Evolutionary conservation across 352 stramenopile species (phyloP), one percentile per base, ranked within the genome.

Genomic region (Globisporangium middletonii): DNA sequence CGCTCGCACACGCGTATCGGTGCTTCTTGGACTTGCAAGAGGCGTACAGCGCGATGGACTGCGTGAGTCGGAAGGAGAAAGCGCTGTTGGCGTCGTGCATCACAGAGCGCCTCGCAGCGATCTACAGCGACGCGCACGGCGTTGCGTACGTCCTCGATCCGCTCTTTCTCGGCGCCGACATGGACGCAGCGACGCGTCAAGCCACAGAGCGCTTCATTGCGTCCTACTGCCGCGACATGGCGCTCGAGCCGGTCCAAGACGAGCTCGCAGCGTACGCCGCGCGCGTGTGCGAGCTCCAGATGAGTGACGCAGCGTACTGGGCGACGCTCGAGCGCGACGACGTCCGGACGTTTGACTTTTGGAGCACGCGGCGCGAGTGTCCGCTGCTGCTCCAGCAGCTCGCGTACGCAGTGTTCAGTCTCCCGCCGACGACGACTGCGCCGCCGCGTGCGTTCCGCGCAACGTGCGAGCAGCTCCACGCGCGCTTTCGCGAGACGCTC

Each of bases 21-120:
- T 70, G 51, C 41, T 87, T 82, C 30, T 9, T 80, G 33, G 69
- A 83, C 13, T 62, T 89, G 6, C 35, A 84, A 28, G 64, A 64
- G 9, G 65, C 69, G 38, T 86, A 78, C 54, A 65, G 70, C 30
- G 68, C 71, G 15, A 86, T 88, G 64, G 77, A 87, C 49, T 72
- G 71, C 59, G 60, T 88, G 37, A 86, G 67, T 55, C 86, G 86
- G 69, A 89, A 89, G 53, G 75, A 89, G 60, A 89, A 87, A 59
- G 77, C 79, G 18, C 62, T 89, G 15, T 79, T 89, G 50, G 68
- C 69, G 38, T 85, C 79, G 28, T 87, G 73, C 48, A 65, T 89
- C 19, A 75, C 71, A 19, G 79, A 89, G 44, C 73, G 79, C 1
- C 74, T 89, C n/a, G 68, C 79, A 45, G 71, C 69, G 18, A 82